Evolutionary conservation across 1,284 basidiomycete genomes (phyloP), one percentile per base, ranked within the genome.

Genomic region (Wallemia ichthyophaga): DNA sequence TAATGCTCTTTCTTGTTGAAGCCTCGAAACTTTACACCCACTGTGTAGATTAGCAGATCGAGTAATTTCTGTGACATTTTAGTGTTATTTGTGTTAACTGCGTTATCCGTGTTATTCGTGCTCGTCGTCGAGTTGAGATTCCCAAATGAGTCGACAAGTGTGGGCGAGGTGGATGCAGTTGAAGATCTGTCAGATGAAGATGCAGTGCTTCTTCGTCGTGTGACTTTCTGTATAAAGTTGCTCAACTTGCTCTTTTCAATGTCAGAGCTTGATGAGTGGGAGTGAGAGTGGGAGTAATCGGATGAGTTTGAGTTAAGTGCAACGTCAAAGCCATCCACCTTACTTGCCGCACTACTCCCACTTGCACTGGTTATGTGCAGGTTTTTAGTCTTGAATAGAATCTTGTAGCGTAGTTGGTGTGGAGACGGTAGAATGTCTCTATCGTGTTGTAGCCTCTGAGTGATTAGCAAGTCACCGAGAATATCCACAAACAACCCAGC

Each of bases 11-110:
- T 83, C 70, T 87, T 84, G 71, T 88, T 86, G 67, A 98, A 78
- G 0, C 92, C 91, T 37, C 82, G 81, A 65, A 83, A 94, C 69
- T 92, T 92, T 64, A 98, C 89, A 13, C 92, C 94, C 54, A 92
- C 79, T 1, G 92, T 95, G 69, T 98, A 98, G 23, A 98, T 81
- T 9, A 96, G 76, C 17, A 96, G 75, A 0, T 77, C 75, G 1
- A 80, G 77, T 0, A 99, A 76, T 1, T 74, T 73, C 19, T 76
- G 67, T 0, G 87, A 85, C 78, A 92, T 86, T 64, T 76, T 78
- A 24, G 71, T 70, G 67, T 66, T 66, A 26, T 63, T 60, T 25
- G 53, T 25, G 21, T 21, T 25, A 25, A 7, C 25, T 7, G 13
- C 21, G 53, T n/a, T 25, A 21, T 25, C 53, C n/a, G n/a, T n/a